Evolutionary conservation across 2,329 filamentous ascomycete species (phyloP).

Genomic region (Aspergillus fijiensis): DNA sequence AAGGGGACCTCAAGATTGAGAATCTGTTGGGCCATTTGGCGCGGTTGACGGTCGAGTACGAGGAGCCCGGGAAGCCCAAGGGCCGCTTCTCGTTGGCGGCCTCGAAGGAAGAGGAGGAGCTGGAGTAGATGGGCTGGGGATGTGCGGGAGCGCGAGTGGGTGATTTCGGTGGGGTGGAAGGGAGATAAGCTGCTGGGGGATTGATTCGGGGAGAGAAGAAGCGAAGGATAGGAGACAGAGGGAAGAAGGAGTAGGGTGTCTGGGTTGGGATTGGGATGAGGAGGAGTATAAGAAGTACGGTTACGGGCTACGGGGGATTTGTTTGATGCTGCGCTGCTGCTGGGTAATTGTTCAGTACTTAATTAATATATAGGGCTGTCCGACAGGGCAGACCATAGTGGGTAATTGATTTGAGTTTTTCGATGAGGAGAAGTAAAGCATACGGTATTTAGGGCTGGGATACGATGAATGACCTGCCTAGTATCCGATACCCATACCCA

Average conservation of each 20-base stretch:
- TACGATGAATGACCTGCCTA: no score
- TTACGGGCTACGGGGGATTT: background rate
- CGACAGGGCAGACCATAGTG: background rate
- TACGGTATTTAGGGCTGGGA: no score
- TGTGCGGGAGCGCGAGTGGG: background rate
- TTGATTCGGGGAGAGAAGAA: background rate
- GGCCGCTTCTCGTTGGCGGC: slow-evolving; percentile 44
- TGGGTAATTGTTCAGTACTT: background rate
- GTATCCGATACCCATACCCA: no score
- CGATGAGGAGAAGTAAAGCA: no score
- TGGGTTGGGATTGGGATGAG: background rate
- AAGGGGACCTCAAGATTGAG: slow-evolving; percentile 52
- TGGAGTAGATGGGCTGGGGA: slow-evolving; percentile 28
- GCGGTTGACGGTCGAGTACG: slow-evolving; percentile 51
- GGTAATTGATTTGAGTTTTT: slow-evolving; percentile 26
- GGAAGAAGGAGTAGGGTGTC: background rate
- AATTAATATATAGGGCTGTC: background rate
- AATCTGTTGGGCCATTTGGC: slow-evolving; percentile 51
- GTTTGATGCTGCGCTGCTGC: background rate
- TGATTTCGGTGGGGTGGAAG: background rate
- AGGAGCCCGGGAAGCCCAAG: slow-evolving; percentile 46
- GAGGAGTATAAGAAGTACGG: background rate
- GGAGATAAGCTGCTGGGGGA: background rate
- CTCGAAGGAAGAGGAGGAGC: slow-evolving; percentile 47
- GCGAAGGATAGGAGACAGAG: background rate